phyloP scores from a whole-genome alignment of 176 grass and related monocot species.

The Coix lacrymajobi region DNA sequence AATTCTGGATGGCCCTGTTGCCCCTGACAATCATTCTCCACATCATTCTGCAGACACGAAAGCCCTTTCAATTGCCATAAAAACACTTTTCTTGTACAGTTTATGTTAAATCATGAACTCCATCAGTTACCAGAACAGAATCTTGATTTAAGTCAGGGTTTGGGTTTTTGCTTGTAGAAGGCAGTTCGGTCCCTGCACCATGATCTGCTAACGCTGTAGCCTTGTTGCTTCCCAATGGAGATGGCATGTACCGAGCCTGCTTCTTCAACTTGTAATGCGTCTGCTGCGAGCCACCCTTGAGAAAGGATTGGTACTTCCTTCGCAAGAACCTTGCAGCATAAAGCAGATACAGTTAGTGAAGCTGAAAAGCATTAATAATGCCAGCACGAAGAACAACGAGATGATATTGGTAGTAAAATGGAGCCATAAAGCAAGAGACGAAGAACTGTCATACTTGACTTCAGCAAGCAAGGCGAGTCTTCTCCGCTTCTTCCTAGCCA shows the following conservation, averaged over 20 bases:
- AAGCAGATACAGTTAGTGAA: background rate
- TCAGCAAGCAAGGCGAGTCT: constrained; percentile 44
- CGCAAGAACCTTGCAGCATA: constrained; percentile 53
- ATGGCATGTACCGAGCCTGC: background rate
- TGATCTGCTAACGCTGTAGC: background rate
- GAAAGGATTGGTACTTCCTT: constrained; percentile 41
- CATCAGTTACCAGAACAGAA: constrained; percentile 38
- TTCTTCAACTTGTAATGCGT: constrained; percentile 40
- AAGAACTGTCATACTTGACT: constrained; percentile 54
- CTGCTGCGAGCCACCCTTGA: constrained; percentile 20
- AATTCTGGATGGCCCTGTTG: constrained; percentile 7
- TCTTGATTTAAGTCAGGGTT: constrained; percentile 49
- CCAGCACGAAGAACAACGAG: background rate
- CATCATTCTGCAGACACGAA: constrained; percentile 43
- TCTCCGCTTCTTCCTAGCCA: constrained; percentile 30
- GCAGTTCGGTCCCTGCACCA: constrained; percentile 10
- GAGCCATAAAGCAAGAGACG: background rate
- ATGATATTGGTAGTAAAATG: background rate
- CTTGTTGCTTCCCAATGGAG: background rate
- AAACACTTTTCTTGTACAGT: background rate
- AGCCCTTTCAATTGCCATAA: background rate
- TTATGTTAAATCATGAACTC: background rate
- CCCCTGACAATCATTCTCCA: constrained; percentile 20
- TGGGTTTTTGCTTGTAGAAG: constrained; percentile 42
- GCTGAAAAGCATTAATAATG: background rate